Base-by-base conservation (phyloP, 306 rosid species). In the Lupinus albus region DNA sequence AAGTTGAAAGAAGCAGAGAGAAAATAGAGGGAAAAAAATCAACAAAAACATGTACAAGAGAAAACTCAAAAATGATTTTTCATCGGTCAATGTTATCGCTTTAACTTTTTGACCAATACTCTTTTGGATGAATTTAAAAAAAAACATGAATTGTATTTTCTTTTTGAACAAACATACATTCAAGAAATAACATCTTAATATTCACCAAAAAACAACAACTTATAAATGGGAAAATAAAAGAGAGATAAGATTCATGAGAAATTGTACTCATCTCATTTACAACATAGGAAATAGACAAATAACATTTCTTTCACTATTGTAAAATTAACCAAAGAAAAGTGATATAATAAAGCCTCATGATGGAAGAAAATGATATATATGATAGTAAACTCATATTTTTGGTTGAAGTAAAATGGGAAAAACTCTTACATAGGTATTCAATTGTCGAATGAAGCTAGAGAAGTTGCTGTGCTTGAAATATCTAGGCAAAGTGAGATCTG, bases 381-480 rank as follows among this genome's bases (percentile, higher is more conserved):
- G 38, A 64, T 48, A 13, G 16, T 3, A 52, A 20, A 5, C 25
- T 49, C 54, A 9, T 18, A 9, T 9, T 3, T 10, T 52, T n/a
- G n/a, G 3, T 18, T 9, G 13, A 8, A 51, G 57, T 51, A 9
- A 12, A 52, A 6, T 11, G 14, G 35, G 30, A 10, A 20, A 20
- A 16, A 1, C 0, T 68, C 96, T 80, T 66, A 91, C 97, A 64
- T 91, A 91, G 30, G 95, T 91, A 74, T 91, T 91, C 35, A 91
- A 83, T 76, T 91, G 97, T 52, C 97, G 93, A 78, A 88, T 82
- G 78, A 91, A 91, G 82, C 97, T 91, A n/a, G 97, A 91, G 89
- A 88, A 91, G 42, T 91, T 91, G 48, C 83, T 91, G 80, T 91
- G 97, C 72, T 91, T 91, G 87, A 88, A 91, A 72, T 66, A 88